Conservation (phyloP, 2,329 filamentous ascomycete genomes). For the Talaromyces albobiverticillius region DNA sequence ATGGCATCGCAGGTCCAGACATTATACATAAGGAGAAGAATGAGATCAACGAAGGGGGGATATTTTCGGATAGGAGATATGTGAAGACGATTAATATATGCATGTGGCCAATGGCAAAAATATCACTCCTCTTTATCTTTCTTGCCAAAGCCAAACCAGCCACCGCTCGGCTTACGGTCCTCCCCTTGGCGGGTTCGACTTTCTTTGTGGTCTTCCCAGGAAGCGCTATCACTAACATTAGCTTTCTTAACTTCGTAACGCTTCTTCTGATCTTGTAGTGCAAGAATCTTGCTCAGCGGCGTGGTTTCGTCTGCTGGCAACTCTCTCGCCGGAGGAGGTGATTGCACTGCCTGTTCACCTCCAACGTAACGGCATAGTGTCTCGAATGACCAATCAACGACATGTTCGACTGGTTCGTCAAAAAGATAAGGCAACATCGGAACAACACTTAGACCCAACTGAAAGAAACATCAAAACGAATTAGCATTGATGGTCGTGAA, state of each 20-base stretch:
- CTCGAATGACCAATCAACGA: slow-evolving; percentile 87
- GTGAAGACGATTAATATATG: not conserved
- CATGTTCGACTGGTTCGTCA: slow-evolving; percentile 87
- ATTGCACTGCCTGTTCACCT: slow-evolving; percentile 56
- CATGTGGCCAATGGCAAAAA: not conserved
- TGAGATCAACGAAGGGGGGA: too few species aligned
- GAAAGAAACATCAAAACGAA: not conserved
- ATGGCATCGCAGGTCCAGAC: not conserved
- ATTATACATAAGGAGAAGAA: too few species aligned
- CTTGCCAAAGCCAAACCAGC: slow-evolving; percentile 16
- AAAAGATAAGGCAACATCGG: slow-evolving; percentile 82
- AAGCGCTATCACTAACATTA: slow-evolving; percentile 12
- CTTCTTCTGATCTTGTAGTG: slow-evolving; percentile 20
- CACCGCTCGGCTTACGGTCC: slow-evolving; percentile 23
- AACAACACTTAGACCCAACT: slow-evolving; percentile 68
- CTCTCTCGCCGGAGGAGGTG: slow-evolving; percentile 25
- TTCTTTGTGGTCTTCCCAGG: slow-evolving; percentile 36
- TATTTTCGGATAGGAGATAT: slow-evolving; percentile 8
- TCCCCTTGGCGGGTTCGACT: slow-evolving; percentile 27
- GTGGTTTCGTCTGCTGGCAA: slow-evolving; percentile 16
- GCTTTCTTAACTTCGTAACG: slow-evolving; percentile 12
- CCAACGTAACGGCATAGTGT: slow-evolving; percentile 73
- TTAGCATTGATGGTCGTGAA: not conserved
- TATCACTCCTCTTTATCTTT: slow-evolving; percentile 16
- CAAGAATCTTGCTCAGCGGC: slow-evolving; percentile 22